phyloP scores from a whole-genome alignment of 768 basidiomycete species.

The Boletus huronensis region DNA sequence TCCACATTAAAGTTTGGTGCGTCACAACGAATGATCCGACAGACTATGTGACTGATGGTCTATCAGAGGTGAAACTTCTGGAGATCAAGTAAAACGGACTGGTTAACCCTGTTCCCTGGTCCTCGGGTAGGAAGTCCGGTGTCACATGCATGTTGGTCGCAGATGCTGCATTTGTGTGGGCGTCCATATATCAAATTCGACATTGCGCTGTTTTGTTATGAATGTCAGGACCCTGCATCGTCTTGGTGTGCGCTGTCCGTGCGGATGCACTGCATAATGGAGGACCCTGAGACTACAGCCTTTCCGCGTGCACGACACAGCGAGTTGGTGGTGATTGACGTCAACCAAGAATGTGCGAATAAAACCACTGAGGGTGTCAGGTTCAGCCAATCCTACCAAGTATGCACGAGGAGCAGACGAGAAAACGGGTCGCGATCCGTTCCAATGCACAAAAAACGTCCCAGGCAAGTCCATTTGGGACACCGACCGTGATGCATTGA shows the following conservation, averaged over 20 bases:
- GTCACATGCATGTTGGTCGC: constrained; percentile 21
- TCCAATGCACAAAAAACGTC: not conserved
- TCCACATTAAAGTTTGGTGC: constrained; percentile 81
- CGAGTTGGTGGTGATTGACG: not conserved
- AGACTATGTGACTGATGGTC: constrained; percentile 10
- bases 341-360: not conserved
- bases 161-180: constrained; percentile 14
- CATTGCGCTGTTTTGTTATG: constrained; percentile 16
- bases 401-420: too few relatives aligned
- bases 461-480: constrained; percentile 1
- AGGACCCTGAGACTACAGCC: constrained; percentile 22
- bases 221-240: constrained; percentile 19
- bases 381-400: too few relatives aligned
- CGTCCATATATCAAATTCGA: constrained; percentile 29
- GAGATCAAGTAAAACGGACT: constrained; percentile 52
- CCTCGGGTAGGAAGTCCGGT: constrained; percentile 3
- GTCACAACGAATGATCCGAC: constrained; percentile 23
- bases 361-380: constrained; percentile 4
- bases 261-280: constrained; percentile 21
- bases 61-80: constrained; percentile 67
- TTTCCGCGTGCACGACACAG: constrained; percentile 8
- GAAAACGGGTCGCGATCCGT: not conserved
- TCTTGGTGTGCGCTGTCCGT: constrained; percentile 23
- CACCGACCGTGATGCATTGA: not conserved
- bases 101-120: constrained; percentile 9